Percentiles rank a stretch among this genome's conserved stretches.
phyloP scores from a whole-genome alignment of 257 asterid genomes.

The Apocynum venetum region DNA sequence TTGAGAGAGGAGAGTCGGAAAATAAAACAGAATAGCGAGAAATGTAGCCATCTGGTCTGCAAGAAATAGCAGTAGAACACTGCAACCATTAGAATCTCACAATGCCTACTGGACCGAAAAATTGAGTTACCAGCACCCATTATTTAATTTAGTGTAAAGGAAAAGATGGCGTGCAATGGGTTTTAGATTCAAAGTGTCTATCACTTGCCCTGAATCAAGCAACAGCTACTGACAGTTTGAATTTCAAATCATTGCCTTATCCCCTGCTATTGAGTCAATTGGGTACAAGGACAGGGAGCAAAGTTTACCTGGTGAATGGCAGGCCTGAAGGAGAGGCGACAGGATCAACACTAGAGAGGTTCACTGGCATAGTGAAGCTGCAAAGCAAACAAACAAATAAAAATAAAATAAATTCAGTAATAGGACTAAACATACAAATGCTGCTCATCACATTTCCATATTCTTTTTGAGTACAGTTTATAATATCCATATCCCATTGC shows the following conservation, averaged over 20 bases:
- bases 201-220: background rate
- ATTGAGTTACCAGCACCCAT: background rate
- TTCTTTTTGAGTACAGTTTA: too few species aligned
- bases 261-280: background rate
- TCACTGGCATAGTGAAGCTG: conserved; percentile 22
- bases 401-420: background rate
- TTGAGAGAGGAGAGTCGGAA: conserved; percentile 33
- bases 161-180: background rate
- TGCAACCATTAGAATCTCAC: background rate
- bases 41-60: conserved; percentile 52
- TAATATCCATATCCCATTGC: background rate
- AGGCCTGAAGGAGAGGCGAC: conserved; percentile 17
- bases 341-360: conserved; percentile 18
- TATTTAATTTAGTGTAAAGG: background rate
- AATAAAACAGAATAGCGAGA: conserved; percentile 34
- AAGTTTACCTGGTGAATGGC: conserved; percentile 23
- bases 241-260: background rate
- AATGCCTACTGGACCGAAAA: background rate
- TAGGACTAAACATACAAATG: background rate
- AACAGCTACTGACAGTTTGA: background rate
- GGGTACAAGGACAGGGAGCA: background rate
- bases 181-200: background rate
- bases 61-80: conserved; percentile 7
- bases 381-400: background rate
- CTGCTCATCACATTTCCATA: background rate